Conservation (phyloP, 306 rosid species). For the Chamaecrista fasciculata region DNA sequence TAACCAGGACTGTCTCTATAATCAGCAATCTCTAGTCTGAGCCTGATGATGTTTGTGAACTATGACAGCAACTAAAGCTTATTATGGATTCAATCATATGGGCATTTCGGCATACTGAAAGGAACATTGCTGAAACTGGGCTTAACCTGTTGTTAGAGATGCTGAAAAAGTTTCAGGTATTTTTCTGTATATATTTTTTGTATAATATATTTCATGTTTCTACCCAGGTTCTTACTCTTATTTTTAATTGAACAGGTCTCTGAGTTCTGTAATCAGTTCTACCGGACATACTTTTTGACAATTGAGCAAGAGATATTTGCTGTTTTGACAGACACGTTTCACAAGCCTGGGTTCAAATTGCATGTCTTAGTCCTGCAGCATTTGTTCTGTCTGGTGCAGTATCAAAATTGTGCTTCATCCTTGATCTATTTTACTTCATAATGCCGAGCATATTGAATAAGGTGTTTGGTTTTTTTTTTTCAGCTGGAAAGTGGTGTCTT, state of each 20-base stretch:
- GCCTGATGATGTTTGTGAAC: conserved; percentile 22
- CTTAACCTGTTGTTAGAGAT: conserved; percentile 26
- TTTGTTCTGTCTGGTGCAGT: conserved; percentile 78
- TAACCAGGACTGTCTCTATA: not conserved
- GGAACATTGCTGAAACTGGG: conserved; percentile 76
- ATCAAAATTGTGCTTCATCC: conserved; percentile 5
- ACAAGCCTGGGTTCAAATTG: conserved; percentile 97
- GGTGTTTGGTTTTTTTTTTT: conserved; percentile 10
- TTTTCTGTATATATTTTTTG: not conserved
- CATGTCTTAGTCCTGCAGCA: conserved; percentile 98
- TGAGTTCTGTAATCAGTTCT: conserved; percentile 94
- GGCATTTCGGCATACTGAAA: conserved; percentile 98
- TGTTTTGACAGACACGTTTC: conserved; percentile 91
- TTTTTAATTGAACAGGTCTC: conserved; percentile 55
- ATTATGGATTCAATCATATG: conserved; percentile 97
- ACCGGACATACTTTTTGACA: conserved; percentile 66
- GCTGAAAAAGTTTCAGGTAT: conserved; percentile 29
- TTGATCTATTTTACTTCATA: not conserved
- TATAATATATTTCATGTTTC: not conserved
- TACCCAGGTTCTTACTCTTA: conserved; percentile 14
- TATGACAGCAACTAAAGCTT: conserved; percentile 87
- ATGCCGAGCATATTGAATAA: not conserved
- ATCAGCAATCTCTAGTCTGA: conserved; percentile 5
- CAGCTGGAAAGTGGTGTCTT: conserved; percentile 80
- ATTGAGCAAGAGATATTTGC: conserved; percentile 95